These are phyloP conservation scores for Carex littledalei DNA, from an alignment of 176 grass and related monocot genomes.

Conservation along the genomic window DNA sequence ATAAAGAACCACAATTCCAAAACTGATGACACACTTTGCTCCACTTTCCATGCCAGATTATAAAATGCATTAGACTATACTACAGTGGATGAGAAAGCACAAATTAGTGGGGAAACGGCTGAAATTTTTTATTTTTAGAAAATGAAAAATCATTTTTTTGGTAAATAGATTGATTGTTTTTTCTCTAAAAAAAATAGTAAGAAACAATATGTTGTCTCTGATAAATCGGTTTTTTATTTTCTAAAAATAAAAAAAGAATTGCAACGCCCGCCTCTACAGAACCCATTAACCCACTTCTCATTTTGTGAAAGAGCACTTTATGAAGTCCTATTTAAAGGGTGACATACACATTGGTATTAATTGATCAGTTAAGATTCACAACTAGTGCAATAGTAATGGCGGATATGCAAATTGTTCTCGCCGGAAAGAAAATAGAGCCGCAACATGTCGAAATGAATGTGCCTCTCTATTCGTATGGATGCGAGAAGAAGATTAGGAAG, in stretches of 20 bases:
- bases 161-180: too few species aligned
- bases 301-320: neutral
- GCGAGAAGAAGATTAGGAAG: slow-evolving; percentile 95
- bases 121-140: too few species aligned
- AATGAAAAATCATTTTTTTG: too few species aligned
- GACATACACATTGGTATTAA: neutral
- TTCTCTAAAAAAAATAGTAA: too few species aligned
- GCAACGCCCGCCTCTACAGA: neutral
- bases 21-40: slow-evolving; percentile 25
- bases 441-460: slow-evolving; percentile 96
- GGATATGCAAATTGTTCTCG: slow-evolving; percentile 69
- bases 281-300: neutral
- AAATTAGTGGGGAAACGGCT: neutral
- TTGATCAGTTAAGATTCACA: neutral
- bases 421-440: slow-evolving; percentile 54
- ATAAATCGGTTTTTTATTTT: too few species aligned
- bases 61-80: neutral
- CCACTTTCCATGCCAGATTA: slow-evolving; percentile 26
- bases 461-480: slow-evolving; percentile 85
- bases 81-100: neutral
- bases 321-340: slow-evolving; percentile 8
- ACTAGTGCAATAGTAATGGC: slow-evolving; percentile 31
- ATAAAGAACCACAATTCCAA: slow-evolving; percentile 19
- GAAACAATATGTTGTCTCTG: too few species aligned
- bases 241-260: too few species aligned